Evolutionary conservation across 2,329 filamentous ascomycete species (phyloP).

Genomic region (Arthrobotrys pseudoclavata): DNA sequence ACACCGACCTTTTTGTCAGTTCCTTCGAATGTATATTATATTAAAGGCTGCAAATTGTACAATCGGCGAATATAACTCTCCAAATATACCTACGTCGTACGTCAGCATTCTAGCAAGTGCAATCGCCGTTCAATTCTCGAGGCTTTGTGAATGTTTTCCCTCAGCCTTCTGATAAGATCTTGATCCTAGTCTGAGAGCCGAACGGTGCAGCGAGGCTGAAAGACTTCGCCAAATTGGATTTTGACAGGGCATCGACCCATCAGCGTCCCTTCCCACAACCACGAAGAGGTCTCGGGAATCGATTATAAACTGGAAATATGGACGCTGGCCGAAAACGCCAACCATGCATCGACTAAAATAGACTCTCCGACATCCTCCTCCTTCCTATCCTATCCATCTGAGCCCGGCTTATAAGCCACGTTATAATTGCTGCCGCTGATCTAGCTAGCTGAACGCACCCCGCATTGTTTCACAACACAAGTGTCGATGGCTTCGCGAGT

Average conservation of each 20-base stretch:
- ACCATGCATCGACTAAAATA: constrained; percentile 5
- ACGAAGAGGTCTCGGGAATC: background rate
- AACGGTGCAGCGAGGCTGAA: constrained; percentile 20
- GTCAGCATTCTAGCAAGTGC: background rate
- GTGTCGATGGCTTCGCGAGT: constrained; percentile 17
- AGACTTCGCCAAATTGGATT: constrained; percentile 2
- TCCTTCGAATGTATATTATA: constrained; percentile 1
- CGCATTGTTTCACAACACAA: constrained; percentile 30
- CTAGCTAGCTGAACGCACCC: background rate
- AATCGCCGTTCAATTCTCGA: background rate
- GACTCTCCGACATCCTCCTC: constrained; percentile 24
- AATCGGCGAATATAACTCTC: constrained; percentile 14
- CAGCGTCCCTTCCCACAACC: background rate
- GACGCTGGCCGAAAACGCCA: constrained; percentile 2
- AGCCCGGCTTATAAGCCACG: background rate
- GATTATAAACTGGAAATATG: constrained; percentile 3
- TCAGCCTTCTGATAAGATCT: constrained; percentile 4
- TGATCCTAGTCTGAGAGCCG: background rate
- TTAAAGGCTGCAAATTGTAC: background rate
- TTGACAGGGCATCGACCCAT: constrained; percentile 3
- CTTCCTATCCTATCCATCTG: constrained; percentile 43
- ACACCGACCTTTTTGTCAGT: background rate
- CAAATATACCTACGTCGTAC: background rate
- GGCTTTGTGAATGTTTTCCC: background rate
- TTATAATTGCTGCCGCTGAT: background rate